Evolutionary conservation across 352 stramenopile species (phyloP), one percentile per base, ranked within the genome.

Genomic region (Pythium oligandrum): DNA sequence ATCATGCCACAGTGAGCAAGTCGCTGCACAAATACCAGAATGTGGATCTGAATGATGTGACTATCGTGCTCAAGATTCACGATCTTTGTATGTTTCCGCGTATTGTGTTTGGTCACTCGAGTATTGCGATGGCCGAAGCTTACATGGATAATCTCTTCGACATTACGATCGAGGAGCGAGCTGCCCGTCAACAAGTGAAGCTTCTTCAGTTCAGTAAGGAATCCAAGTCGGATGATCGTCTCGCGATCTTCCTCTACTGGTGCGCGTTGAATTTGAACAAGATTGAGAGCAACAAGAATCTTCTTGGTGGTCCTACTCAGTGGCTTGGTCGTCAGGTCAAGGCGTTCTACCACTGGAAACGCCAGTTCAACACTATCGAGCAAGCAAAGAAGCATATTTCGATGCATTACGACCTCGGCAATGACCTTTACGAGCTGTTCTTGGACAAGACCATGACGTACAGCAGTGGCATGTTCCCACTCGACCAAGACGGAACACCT

Each of bases 361-460:
- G 58, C 33, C 58, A 65, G 58, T 65, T 65, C 51, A 65, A 65
- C 52, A 65, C 58, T 35, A 60, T 65, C 37, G 48, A 54, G 37
- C 63, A 70, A 48, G 56, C 57, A 17, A 64, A 64, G 48, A 63
- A 63, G 40, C 61, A 64, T 37, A 70, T 70, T 39, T 61, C 63
- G 39, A 61, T 66, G 55, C 63, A 70, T 48, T 70, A 70, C 47
- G 63, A 70, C 44, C 57, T 66, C 39, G 63, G 63, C 47, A 66
- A 70, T 38, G 63, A 64, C 6, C 58, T 70, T 32, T 70, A 66
- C 51, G 48, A 63, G 48, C 57, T 64, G 11, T 66, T 70, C 43
- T 48, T 70, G 4, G 63, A 64, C 57, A 58, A 58, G 40, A 61
- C 61, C 49, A 70, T 70, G 63, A 64, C 61, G 17, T 70, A 70